Evolutionary conservation across 768 basidiomycete species (phyloP).

Genomic region (Leccinum uliginosum): DNA sequence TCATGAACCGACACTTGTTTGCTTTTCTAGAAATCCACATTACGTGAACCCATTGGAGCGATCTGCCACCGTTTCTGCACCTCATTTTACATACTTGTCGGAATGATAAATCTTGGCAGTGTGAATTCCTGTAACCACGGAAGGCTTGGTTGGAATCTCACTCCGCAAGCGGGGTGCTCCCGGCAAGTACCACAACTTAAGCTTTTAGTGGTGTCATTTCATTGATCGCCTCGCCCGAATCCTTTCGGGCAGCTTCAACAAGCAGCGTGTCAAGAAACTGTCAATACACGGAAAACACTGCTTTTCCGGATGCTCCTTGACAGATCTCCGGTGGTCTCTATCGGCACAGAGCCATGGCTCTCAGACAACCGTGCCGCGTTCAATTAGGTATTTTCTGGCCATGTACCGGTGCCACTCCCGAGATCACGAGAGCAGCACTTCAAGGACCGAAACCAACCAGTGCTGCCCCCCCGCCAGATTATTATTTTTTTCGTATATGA

Average conservation of each 20-base stretch:
- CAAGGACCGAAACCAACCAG: slow-evolving; percentile 27
- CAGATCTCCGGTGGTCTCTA: slow-evolving; percentile 15
- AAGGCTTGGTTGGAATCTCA: not conserved
- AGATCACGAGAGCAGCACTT: slow-evolving; percentile 45
- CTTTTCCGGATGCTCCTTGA: slow-evolving; percentile 17
- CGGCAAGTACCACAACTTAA: slow-evolving; percentile 23
- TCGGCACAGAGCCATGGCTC: slow-evolving; percentile 8
- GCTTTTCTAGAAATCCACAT: slow-evolving; percentile 18
- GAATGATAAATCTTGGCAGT: slow-evolving; percentile 8
- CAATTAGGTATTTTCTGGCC: slow-evolving; percentile 44
- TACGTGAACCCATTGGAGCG: slow-evolving; percentile 25
- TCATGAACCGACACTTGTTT: slow-evolving; percentile 46
- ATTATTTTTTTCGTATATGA: slow-evolving; percentile 26
- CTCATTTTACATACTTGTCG: slow-evolving; percentile 21
- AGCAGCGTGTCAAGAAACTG: slow-evolving; percentile 11
- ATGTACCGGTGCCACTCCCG: slow-evolving; percentile 38
- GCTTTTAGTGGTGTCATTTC: slow-evolving; percentile 25
- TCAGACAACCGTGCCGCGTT: slow-evolving; percentile 46
- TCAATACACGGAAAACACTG: slow-evolving; percentile 1
- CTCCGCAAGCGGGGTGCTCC: slow-evolving; percentile 12
- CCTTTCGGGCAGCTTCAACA: not conserved
- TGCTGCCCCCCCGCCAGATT: slow-evolving; percentile 4
- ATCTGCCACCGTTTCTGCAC: slow-evolving; percentile 14
- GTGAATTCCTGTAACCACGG: not conserved
- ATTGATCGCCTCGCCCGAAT: slow-evolving; percentile 18